Conservation (phyloP, 371 early-diverging fungal species). For the Zancudomyces culisetae region DNA sequence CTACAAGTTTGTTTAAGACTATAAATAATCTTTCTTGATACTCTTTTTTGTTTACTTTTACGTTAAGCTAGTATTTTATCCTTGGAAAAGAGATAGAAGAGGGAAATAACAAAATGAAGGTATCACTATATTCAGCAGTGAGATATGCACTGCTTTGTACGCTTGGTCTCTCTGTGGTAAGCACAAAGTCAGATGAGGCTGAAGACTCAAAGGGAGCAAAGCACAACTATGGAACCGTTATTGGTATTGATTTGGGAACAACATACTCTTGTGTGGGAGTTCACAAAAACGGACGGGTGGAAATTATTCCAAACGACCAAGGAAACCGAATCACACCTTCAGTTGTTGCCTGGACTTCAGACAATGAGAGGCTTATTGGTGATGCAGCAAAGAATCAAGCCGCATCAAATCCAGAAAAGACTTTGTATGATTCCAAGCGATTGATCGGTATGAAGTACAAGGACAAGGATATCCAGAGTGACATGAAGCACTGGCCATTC, state of each 20-base stretch:
- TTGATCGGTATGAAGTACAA: constrained; percentile 81
- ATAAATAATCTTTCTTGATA: too few species aligned
- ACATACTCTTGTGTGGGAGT: constrained; percentile 99
- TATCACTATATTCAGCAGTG: background rate
- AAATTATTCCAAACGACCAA: constrained; percentile 95
- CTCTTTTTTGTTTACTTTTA: too few species aligned
- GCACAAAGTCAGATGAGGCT: background rate
- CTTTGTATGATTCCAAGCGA: constrained; percentile 94
- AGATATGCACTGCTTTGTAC: constrained; percentile 1
- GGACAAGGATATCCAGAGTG: constrained; percentile 75
- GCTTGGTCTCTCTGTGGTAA: background rate
- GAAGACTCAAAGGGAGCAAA: constrained; percentile 6
- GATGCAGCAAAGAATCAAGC: constrained; percentile 89
- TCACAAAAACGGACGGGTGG: constrained; percentile 89
- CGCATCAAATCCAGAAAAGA: constrained; percentile 70
- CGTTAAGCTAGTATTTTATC: too few species aligned
- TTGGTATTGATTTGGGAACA: constrained; percentile 97
- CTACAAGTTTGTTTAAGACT: too few species aligned
- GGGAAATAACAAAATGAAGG: too few species aligned
- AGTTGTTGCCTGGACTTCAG: constrained; percentile 76
- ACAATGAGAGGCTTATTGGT: constrained; percentile 81
- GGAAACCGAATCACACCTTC: constrained; percentile 94
- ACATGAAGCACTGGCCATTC: constrained; percentile 88
- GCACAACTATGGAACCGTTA: constrained; percentile 25
- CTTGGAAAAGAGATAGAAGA: too few species aligned